Percentiles rank a stretch among this genome's conserved stretches.
phyloP scores from a whole-genome alignment of 495 filamentous ascomycete species.

The Astrothelium subdiscretum region DNA sequence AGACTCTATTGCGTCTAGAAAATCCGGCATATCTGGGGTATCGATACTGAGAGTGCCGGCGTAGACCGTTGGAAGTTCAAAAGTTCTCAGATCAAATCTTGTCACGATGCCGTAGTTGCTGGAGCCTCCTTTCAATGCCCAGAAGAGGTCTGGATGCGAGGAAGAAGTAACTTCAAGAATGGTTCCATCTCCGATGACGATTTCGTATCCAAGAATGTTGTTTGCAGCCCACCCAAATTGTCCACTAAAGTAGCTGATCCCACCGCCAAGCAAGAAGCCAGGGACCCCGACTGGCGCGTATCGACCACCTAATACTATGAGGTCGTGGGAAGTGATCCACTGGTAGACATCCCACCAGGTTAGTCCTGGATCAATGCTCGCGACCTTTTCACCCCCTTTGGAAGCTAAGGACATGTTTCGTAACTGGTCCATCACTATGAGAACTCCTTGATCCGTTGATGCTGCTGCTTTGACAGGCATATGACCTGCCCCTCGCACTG shows the following conservation, averaged over 20 bases:
- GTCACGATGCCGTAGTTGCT: slow-evolving; percentile 33
- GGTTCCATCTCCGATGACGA: slow-evolving; percentile 40
- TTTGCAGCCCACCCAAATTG: slow-evolving; percentile 42
- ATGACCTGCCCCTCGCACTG: neutral
- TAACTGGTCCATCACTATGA: neutral
- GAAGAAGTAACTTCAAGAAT: slow-evolving; percentile 41
- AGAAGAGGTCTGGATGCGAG: slow-evolving; percentile 48
- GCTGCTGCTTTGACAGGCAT: neutral
- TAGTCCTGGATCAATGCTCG: neutral
- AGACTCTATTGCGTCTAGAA: neutral
- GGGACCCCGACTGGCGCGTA: neutral
- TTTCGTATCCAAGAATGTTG: slow-evolving; percentile 37
- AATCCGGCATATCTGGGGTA: neutral
- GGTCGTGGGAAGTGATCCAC: neutral
- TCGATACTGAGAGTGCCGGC: neutral
- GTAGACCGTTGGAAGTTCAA: neutral
- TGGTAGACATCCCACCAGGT: slow-evolving; percentile 2
- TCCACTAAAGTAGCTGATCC: slow-evolving; percentile 9
- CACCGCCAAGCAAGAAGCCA: slow-evolving; percentile 4
- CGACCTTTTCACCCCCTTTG: neutral
- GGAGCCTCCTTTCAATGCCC: slow-evolving; percentile 37
- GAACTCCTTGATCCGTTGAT: neutral
- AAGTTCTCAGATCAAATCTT: slow-evolving; percentile 15
- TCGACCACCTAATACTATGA: neutral
- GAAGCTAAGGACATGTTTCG: neutral